A percentile compares a stretch with the other conserved stretches of the same genome.
These are phyloP conservation scores for Tarenaya hassleriana DNA, from an alignment of 345 rosid species.

Conservation along the genomic window DNA sequence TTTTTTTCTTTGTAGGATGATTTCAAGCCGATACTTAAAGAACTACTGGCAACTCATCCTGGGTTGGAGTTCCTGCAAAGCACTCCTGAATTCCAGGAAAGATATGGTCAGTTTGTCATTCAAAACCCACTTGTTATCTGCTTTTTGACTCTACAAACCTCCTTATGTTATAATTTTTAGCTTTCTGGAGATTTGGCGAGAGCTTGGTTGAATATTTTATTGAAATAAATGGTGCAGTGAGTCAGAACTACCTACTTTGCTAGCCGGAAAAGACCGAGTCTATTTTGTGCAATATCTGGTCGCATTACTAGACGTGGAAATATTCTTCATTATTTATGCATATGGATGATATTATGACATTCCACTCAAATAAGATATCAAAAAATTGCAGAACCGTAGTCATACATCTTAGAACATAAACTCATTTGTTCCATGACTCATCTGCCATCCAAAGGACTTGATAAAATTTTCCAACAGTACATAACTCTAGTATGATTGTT, in stretches of 20 bases:
- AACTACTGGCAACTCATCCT: constrained; percentile 90
- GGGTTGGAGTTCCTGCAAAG: constrained; percentile 92
- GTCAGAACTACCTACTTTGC: not conserved
- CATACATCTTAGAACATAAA: constrained; percentile 1
- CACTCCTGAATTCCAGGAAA: constrained; percentile 99
- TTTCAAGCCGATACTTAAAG: constrained; percentile 81
- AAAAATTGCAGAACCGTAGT: not conserved
- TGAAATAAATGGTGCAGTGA: not conserved
- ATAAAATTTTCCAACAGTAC: not conserved
- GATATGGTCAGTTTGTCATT: constrained; percentile 98
- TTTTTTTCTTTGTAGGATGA: constrained; percentile 51
- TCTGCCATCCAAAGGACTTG: not conserved
- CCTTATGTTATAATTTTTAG: constrained; percentile 3
- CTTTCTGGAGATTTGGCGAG: not conserved
- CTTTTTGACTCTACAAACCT: not conserved
- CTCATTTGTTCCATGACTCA: not conserved
- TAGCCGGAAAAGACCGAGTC: constrained; percentile 5
- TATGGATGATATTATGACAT: not conserved
- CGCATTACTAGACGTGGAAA: not conserved
- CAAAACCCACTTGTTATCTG: too few species aligned
- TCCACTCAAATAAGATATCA: not conserved
- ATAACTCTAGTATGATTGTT: not conserved
- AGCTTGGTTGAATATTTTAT: constrained; percentile 5
- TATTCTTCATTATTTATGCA: not conserved
- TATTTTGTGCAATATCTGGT: not conserved